These are phyloP conservation scores for Gentiana straminea DNA, from an alignment of 257 asterid species.

Conservation along the genomic window DNA sequence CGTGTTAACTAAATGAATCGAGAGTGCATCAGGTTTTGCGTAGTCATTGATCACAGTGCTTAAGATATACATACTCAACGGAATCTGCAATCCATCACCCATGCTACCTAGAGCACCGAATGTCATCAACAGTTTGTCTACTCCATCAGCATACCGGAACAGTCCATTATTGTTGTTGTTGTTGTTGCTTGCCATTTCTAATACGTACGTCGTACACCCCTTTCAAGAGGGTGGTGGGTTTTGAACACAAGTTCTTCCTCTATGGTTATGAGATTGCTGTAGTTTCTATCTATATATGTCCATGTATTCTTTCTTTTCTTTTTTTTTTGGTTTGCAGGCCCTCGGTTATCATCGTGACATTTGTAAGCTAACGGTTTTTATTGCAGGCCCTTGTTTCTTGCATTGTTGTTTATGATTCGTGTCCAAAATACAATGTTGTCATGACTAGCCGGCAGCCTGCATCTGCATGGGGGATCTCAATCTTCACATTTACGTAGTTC, in stretches of 20 bases:
- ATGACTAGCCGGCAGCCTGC: slow-evolving; percentile 37
- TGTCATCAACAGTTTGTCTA: slow-evolving; percentile 56
- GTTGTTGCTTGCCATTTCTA: slow-evolving; percentile 16
- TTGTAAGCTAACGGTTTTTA: not conserved
- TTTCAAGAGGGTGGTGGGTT: slow-evolving; percentile 10
- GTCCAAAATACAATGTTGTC: slow-evolving; percentile 1
- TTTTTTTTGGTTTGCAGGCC: not conserved
- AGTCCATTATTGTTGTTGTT: slow-evolving; percentile 26
- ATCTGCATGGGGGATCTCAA: not conserved
- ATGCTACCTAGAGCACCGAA: slow-evolving; percentile 72
- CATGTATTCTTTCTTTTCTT: not conserved
- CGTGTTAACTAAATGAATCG: slow-evolving; percentile 37
- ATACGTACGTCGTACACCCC: slow-evolving; percentile 1
- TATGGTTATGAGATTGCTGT: not conserved
- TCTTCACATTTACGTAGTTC: slow-evolving; percentile 1
- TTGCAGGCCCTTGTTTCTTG: slow-evolving; percentile 36
- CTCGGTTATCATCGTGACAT: not conserved
- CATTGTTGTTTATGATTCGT: slow-evolving; percentile 8
- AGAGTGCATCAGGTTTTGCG: slow-evolving; percentile 26
- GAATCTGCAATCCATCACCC: slow-evolving; percentile 88
- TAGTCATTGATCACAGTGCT: slow-evolving; percentile 62
- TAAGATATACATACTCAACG: slow-evolving; percentile 69
- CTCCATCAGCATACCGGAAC: slow-evolving; percentile 60
- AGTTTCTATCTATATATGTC: slow-evolving; percentile 15
- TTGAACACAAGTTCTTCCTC: not conserved